These are phyloP conservation scores for Tulasnella sp. DNA, from an alignment of 768 basidiomycete species.

Conservation along the genomic window DNA sequence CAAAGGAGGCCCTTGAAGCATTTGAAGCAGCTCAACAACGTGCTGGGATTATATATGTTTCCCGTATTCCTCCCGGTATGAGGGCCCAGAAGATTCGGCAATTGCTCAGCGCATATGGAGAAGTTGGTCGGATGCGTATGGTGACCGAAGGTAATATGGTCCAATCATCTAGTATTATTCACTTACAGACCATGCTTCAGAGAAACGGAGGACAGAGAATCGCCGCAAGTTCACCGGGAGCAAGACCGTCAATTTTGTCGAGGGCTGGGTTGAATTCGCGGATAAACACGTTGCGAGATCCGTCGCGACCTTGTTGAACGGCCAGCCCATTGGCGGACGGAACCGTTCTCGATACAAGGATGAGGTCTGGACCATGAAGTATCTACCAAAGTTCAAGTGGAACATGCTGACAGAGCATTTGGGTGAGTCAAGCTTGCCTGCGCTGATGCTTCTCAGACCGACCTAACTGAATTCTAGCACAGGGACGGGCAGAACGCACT, in stretches of 20 bases:
- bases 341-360: constrained; percentile 85
- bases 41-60: constrained; percentile 87
- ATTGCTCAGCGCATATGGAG: constrained; percentile 80
- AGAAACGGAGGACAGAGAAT: constrained; percentile 80
- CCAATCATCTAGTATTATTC: neutral
- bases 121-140: constrained; percentile 83
- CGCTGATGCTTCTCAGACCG: neutral
- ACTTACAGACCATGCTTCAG: constrained; percentile 4
- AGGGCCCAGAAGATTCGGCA: constrained; percentile 91
- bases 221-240: constrained; percentile 69
- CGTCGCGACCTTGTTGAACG: constrained; percentile 92
- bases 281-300: constrained; percentile 84
- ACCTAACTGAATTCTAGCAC: constrained; percentile 40
- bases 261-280: constrained; percentile 98
- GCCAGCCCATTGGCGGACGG: constrained; percentile 88
- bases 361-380: constrained; percentile 99
- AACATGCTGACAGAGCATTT: constrained; percentile 97
- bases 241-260: constrained; percentile 78
- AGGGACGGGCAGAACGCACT: constrained; percentile 79
- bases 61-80: constrained; percentile 96
- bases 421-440: constrained; percentile 54
- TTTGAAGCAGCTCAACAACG: constrained; percentile 61
- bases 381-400: constrained; percentile 96
- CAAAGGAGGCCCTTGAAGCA: constrained; percentile 57
- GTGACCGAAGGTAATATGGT: constrained; percentile 68